These are phyloP conservation scores for Suhomyces emberorum DNA, from an alignment of 805 yeast genomes.

Conservation along the genomic window DNA sequence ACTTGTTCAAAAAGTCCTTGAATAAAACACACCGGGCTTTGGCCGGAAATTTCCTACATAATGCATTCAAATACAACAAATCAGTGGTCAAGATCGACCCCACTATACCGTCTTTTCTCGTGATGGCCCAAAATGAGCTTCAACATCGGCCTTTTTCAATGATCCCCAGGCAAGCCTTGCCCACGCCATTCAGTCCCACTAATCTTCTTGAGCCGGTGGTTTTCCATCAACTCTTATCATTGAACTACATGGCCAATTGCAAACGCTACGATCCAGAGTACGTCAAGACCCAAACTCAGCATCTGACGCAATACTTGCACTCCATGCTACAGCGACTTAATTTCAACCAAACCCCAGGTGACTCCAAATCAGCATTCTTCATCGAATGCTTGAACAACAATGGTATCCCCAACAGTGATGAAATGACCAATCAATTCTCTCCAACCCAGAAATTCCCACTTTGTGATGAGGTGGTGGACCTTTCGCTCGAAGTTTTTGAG, in stretches of 20 bases:
- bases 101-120: constrained; percentile 6
- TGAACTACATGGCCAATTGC: not conserved
- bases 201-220: constrained; percentile 1
- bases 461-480: too few relatives aligned
- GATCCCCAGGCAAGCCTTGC: constrained; percentile 3
- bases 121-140: constrained; percentile 5
- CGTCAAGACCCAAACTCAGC: not conserved
- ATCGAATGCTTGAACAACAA: not conserved
- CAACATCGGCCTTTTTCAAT: not conserved
- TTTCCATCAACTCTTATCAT: not conserved
- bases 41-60: not conserved
- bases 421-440: too few relatives aligned
- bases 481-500: not conserved
- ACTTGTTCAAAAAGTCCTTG: not conserved
- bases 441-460: too few relatives aligned
- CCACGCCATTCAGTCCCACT: constrained; percentile 10
- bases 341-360: not conserved
- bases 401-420: too few relatives aligned
- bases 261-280: not conserved
- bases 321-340: not conserved
- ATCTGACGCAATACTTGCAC: not conserved
- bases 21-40: constrained; percentile 1
- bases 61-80: not conserved
- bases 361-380: not conserved
- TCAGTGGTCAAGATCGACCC: not conserved